These are phyloP conservation scores for Stachybotrys echinatus DNA, from an alignment of 2,329 filamentous ascomycete genomes.

Conservation along the genomic window DNA sequence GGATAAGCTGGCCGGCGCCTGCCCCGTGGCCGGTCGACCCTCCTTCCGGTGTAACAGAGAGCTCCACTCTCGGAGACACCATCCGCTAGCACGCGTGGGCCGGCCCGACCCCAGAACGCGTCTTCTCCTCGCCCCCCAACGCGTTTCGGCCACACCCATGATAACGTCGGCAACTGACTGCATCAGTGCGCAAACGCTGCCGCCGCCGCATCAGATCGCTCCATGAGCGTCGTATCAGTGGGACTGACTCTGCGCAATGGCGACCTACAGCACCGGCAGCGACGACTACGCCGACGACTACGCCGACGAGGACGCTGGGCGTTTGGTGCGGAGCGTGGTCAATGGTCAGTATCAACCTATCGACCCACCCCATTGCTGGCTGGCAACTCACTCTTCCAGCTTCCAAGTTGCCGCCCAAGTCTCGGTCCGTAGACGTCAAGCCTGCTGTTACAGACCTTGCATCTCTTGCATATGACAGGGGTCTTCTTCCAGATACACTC, in stretches of 20 bases:
- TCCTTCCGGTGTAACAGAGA: neutral
- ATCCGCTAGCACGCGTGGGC: no score
- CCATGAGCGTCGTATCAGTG: no score
- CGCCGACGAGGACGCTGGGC: neutral
- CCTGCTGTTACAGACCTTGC: conserved; percentile 58
- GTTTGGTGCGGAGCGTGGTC: neutral
- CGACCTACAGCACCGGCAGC: no score
- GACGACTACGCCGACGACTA: neutral
- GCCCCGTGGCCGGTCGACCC: neutral
- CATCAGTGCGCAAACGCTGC: no score
- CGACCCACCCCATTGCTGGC: conserved; percentile 2
- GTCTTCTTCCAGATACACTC: conserved; percentile 57
- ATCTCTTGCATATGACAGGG: conserved; percentile 60
- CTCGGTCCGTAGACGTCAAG: conserved; percentile 58
- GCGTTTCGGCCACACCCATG: neutral
- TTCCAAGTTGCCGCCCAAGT: conserved; percentile 58
- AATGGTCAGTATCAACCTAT: neutral
- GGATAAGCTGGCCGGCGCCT: neutral
- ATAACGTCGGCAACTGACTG: no score
- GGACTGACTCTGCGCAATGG: no score
- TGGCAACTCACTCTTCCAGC: conserved; percentile 33
- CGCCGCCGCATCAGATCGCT: no score
- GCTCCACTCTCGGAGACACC: neutral
- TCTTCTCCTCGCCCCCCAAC: neutral
- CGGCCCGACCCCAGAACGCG: no score